Conservation (phyloP, 768 basidiomycete genomes). For the Gelatoporia subvermispora region DNA sequence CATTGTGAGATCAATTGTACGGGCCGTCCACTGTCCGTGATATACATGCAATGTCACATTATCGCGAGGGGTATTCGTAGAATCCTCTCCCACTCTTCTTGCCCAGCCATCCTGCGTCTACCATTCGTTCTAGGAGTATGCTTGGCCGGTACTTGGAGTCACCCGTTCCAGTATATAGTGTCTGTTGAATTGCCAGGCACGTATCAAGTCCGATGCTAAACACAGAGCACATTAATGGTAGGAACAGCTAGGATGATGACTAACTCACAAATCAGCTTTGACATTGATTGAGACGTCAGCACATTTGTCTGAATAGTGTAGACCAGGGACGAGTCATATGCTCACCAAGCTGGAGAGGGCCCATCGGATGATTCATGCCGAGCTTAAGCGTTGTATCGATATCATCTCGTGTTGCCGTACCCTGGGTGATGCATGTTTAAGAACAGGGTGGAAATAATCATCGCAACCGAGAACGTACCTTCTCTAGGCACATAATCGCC, state of each 20-base stretch:
- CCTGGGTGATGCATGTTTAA: conserved; percentile 37
- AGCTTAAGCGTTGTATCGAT: conserved; percentile 92
- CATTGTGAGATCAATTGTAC: no score
- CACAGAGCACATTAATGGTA: neutral
- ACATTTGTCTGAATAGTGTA: neutral
- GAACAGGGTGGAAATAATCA: neutral
- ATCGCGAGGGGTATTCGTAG: conserved; percentile 62
- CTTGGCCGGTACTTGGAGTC: conserved; percentile 96
- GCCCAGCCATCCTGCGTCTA: conserved; percentile 92
- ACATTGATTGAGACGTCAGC: neutral
- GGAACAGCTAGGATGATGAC: conserved; percentile 1
- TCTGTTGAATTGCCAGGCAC: conserved; percentile 89
- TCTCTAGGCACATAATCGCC: conserved; percentile 93
- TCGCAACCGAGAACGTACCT: conserved; percentile 37
- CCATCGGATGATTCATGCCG: conserved; percentile 96
- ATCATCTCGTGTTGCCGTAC: conserved; percentile 88
- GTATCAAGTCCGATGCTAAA: conserved; percentile 94
- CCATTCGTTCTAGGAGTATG: conserved; percentile 89
- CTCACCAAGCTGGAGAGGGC: conserved; percentile 79
- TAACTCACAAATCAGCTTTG: conserved; percentile 32
- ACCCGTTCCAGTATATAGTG: conserved; percentile 80
- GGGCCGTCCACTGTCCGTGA: no score
- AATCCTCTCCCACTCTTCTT: conserved; percentile 93
- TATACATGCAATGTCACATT: no score
- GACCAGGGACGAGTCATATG: neutral